These are phyloP conservation scores for Sicyos edulis DNA, from an alignment of 306 rosid species.

Conservation along the genomic window DNA sequence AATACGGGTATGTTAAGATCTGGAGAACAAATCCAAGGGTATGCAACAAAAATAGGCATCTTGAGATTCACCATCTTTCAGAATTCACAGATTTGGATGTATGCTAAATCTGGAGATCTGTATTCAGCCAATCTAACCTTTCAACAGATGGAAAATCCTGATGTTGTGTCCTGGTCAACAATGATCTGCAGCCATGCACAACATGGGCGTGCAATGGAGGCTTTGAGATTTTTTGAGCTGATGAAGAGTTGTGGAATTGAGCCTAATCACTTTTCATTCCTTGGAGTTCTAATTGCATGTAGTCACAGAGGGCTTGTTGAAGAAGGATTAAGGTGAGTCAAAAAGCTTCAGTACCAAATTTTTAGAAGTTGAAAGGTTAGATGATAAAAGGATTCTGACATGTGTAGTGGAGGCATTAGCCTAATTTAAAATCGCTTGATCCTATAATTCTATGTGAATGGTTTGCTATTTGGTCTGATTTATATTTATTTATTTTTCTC, in stretches of 20 bases:
- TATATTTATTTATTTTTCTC: background rate
- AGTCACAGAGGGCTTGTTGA: slow-evolving; percentile 56
- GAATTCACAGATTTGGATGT: slow-evolving; percentile 53
- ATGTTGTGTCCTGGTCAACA: slow-evolving; percentile 55
- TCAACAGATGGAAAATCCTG: slow-evolving; percentile 38
- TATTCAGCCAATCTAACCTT: slow-evolving; percentile 36
- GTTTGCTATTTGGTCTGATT: background rate
- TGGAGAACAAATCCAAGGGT: slow-evolving; percentile 49
- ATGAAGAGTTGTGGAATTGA: slow-evolving; percentile 35
- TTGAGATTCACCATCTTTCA: slow-evolving; percentile 34
- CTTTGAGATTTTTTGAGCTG: slow-evolving; percentile 38
- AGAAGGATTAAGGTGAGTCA: slow-evolving; percentile 35
- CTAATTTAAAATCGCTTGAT: background rate
- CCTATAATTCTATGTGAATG: background rate
- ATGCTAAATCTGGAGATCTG: slow-evolving; percentile 54
- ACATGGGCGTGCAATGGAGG: slow-evolving; percentile 45
- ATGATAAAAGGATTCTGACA: background rate
- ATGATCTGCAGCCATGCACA: slow-evolving; percentile 49
- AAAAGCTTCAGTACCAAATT: background rate
- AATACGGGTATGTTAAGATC: slow-evolving; percentile 40
- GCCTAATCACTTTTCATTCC: slow-evolving; percentile 45
- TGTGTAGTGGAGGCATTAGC: background rate
- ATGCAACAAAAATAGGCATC: slow-evolving; percentile 36
- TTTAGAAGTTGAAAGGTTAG: background rate
- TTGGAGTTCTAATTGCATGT: slow-evolving; percentile 55